Evolutionary conservation across 176 grass and related monocot species (phyloP), one percentile per base, ranked within the genome.

Genomic region (Pontederia crassipes): DNA sequence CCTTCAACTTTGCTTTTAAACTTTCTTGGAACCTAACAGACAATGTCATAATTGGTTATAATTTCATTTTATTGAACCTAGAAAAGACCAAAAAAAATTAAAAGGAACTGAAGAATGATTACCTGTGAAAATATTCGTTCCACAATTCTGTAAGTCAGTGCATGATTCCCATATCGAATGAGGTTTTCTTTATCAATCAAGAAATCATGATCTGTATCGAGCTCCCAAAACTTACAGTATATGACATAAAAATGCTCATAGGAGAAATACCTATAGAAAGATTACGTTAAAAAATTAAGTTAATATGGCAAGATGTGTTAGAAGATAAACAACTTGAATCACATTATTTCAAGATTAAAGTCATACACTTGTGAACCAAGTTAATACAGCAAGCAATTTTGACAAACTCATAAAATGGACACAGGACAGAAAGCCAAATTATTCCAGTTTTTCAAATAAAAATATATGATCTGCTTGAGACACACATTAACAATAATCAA

Each of bases 181-280:
- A 98, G 88, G 65, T 98, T 98, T 70, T 98, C 94, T 82, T 93
- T 98, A 70, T 98, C 94, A 58, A 98, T 98, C 29, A 93, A 83
- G 78, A 98, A 93, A 79, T 98, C 94, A 69, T 98, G 94, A 81
- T 98, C 94, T 75, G 94, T 79, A 61, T 93, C 94, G 52, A 98
- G 79, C 79, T 98, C 94, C 94, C 94, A 98, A 65, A 98, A 98
- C 65, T 98, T 98, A 66, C 94, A 98, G 67, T 98, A 98, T 67
- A 98, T 93, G 45, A 98, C 94, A 92, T 98, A 98, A 13, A 98
- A 98, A 60, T 98, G 94, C 66, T 98, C 94, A 46, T 98, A 98
- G 35, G 94, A 98, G 69, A 98, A 98, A 66, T 89, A 98, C 74
- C 94, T 98, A 81, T 64, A 77, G 51, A 57, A 82, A 62, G 56